phyloP scores from a whole-genome alignment of 2,329 filamentous ascomycete genomes.

The Taxawa tesnikishii region DNA sequence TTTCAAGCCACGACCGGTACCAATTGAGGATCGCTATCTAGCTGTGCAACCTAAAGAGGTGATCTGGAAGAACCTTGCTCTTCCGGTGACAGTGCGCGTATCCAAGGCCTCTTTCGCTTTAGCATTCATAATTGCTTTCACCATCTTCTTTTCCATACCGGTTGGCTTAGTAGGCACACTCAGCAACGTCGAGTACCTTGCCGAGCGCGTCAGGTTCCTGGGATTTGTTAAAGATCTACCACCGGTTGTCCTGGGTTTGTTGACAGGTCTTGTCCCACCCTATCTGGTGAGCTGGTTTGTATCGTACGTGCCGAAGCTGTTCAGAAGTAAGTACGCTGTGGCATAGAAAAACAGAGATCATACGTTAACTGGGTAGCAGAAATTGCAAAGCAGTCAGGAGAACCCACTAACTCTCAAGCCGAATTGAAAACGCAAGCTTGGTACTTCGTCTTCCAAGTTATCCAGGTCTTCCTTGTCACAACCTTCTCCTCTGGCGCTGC shows the following conservation, averaged over 20 bases:
- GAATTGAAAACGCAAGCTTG: conserved; percentile 27
- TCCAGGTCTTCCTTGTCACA: conserved; percentile 29
- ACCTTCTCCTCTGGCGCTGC: conserved; percentile 25
- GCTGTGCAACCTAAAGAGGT: conserved; percentile 33
- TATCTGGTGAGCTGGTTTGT: no score
- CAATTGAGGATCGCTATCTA: no score
- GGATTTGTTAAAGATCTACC: conserved; percentile 18
- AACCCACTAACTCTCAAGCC: conserved; percentile 29
- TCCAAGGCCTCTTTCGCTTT: conserved; percentile 17
- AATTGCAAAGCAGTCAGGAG: no score
- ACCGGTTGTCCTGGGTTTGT: conserved; percentile 15
- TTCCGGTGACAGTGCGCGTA: conserved; percentile 16
- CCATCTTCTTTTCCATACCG: conserved; percentile 23
- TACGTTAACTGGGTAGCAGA: conserved; percentile 2
- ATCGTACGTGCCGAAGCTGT: conserved; percentile 22
- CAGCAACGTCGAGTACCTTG: conserved; percentile 20
- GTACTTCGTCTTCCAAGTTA: conserved; percentile 28
- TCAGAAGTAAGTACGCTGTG: conserved; percentile 12
- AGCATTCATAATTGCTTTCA: conserved; percentile 22
- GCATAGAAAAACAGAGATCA: background rate
- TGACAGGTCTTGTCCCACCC: conserved; percentile 19
- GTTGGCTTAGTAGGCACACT: conserved; percentile 20
- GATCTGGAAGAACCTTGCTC: conserved; percentile 33
- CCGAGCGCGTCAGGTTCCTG: no score
- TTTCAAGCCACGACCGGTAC: no score